Conservation (phyloP, 257 asterid genomes). For the Przewalskia tangutica region DNA sequence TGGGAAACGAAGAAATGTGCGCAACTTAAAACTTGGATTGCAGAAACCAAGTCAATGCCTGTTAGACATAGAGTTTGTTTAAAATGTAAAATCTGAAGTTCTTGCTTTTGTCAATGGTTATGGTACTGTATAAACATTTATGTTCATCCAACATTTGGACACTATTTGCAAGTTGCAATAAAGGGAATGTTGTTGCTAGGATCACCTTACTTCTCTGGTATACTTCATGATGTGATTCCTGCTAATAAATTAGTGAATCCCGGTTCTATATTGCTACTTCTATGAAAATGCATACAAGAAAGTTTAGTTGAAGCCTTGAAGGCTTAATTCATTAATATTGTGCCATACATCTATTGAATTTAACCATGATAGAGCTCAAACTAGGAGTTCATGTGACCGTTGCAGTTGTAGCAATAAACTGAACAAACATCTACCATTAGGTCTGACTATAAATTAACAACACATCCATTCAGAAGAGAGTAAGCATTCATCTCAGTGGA, state of each 20-base stretch:
- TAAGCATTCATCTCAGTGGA: constrained; percentile 25
- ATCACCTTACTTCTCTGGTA: not conserved
- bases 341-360: not conserved
- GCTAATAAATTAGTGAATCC: not conserved
- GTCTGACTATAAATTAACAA: not conserved
- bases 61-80: not conserved
- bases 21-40: not conserved
- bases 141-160: not conserved
- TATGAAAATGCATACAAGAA: not conserved
- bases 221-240: not conserved
- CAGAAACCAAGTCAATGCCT: not conserved
- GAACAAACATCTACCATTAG: not conserved
- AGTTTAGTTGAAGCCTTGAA: not conserved
- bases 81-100: not conserved
- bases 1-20: not conserved
- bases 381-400: not conserved
- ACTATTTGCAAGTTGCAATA: not conserved
- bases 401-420: not conserved
- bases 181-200: not conserved
- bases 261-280: not conserved
- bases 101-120: not conserved
- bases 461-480: constrained; percentile 44
- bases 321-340: not conserved
- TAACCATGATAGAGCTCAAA: not conserved
- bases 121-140: not conserved